Conservation (phyloP, 164 flowering plant species). For the Liriodendron chinense region DNA sequence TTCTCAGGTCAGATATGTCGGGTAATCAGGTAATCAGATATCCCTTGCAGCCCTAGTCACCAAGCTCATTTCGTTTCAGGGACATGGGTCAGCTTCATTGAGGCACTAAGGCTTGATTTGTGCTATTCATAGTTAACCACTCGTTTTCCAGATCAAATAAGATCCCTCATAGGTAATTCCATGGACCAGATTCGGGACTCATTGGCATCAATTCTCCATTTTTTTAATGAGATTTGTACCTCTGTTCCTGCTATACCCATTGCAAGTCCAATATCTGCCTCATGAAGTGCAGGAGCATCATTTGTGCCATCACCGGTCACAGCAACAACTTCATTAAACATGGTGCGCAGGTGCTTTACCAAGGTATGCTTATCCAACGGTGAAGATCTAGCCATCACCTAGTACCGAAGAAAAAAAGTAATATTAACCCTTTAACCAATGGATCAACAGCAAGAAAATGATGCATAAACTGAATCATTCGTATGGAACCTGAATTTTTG, state of each 20-base stretch:
- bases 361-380: constrained; percentile 92
- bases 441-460: background rate
- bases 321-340: constrained; percentile 82
- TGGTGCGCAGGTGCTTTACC: constrained; percentile 68
- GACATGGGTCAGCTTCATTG: no score
- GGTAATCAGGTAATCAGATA: background rate
- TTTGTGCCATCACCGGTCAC: constrained; percentile 99
- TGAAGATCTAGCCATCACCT: constrained; percentile 99
- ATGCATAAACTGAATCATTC: no score
- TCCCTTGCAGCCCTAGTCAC: background rate
- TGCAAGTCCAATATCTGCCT: constrained; percentile 97
- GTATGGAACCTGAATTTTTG: constrained; percentile 73
- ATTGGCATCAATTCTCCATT: background rate
- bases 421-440: background rate
- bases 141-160: background rate
- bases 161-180: background rate
- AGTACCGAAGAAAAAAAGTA: background rate
- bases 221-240: constrained; percentile 33
- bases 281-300: constrained; percentile 99
- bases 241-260: constrained; percentile 99
- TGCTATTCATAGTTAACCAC: background rate
- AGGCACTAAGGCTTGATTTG: background rate
- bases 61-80: no score
- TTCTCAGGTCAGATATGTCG: no score
- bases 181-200: background rate